Percentiles rank a stretch among this genome's conserved stretches.
Evolutionary conservation across 176 grass and related monocot genomes (phyloP).

Genomic region (Neostapfia colusana): DNA sequence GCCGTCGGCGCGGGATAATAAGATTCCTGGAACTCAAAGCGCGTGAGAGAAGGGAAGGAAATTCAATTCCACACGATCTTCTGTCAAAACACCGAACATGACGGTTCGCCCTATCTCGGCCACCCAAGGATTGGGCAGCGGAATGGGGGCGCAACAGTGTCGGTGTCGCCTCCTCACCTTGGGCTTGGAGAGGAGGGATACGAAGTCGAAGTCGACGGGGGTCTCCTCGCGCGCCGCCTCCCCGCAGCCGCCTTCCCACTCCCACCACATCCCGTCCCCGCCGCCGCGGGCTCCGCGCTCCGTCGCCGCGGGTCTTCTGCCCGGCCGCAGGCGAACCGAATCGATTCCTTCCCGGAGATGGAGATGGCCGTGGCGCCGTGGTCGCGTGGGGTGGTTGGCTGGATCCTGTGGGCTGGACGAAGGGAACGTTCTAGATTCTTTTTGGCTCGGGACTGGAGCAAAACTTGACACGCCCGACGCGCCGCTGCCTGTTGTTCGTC

Average conservation of each 20-base stretch:
- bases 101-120: background rate
- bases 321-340: background rate
- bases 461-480: constrained; percentile 34
- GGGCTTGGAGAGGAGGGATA: constrained; percentile 55
- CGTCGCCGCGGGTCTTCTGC: constrained; percentile 2
- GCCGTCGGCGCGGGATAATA: background rate
- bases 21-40: background rate
- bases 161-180: constrained; percentile 46
- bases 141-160: background rate
- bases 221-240: constrained; percentile 56
- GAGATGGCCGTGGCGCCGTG: constrained; percentile 27
- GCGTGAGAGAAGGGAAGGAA: background rate
- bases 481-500: constrained; percentile 4
- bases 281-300: too few relatives aligned
- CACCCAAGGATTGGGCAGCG: background rate
- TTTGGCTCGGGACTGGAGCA: background rate
- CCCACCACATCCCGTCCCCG: constrained; percentile 61
- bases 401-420: constrained; percentile 43
- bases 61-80: constrained; percentile 1
- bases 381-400: background rate
- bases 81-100: background rate
- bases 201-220: constrained; percentile 78
- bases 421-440: constrained; percentile 45
- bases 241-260: constrained; percentile 58
- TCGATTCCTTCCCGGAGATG: background rate